Base-by-base conservation (phyloP, 2,329 filamentous ascomycete species). In the Ceratocystis papillata region DNA sequence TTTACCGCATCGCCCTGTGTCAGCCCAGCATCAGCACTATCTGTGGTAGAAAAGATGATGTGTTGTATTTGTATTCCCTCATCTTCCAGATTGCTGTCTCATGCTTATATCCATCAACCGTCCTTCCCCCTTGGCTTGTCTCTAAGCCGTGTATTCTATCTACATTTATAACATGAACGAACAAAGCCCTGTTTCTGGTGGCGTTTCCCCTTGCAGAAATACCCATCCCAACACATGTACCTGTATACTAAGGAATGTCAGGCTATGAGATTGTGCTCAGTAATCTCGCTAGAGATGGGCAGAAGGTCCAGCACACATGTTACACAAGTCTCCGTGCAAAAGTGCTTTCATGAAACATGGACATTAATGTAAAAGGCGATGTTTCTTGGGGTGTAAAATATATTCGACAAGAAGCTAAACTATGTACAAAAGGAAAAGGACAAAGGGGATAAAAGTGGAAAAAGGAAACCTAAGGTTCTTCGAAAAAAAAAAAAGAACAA, bases 1-100 rank as follows among this genome's bases (percentile, higher is more conserved):
- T 71, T 78, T 97, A 64, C 93, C 93, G 6, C 90, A 96, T 75
- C 85, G 92, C 69, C 89, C 88, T 5, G 81, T 99, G 65, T 87
- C 87, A 69, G 86, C 86, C 45, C 92, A 96, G 79, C 83, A 89
- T 71, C 93, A 90, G 73, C 95, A 94, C 75, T 95, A 95, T 76
- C 85, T 88, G 68, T 99, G 93, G 93, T 97, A 87, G 71, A 72
- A 41, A 41, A 45, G n/a, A 30, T 59, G 15, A 33, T 15, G 20
- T 37, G 55, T 59, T n/a, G 20, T 37, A 15, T 10, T 30, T 20
- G 15, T 59, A 17, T 20, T 22, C n/a, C 17, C n/a, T 0, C n/a
- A 46, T 30, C 17, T 46, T 22, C 20, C 37, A 30, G 61, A 48
- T 63, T 45, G 3, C 44, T 50, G 44, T 63, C 33, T 50, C 20